Percentiles rank a stretch among this genome's conserved stretches.
These are phyloP conservation scores for Chrysanthemum lavandulifolium DNA, from an alignment of 129 eudicot genomes.

Conservation along the genomic window DNA sequence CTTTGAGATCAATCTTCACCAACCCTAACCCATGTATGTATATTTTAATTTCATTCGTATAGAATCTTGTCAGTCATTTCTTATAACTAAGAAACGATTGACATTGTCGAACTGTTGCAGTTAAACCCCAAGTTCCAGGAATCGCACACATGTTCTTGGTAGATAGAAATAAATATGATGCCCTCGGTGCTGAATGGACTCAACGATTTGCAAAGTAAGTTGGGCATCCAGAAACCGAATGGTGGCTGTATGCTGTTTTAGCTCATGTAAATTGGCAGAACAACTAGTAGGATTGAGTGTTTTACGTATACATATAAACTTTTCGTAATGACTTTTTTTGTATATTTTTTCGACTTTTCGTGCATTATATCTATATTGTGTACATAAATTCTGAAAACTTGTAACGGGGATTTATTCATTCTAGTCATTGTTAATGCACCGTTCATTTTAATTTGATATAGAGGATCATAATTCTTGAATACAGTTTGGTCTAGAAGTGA, in stretches of 20 bases:
- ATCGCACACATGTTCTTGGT: slow-evolving; percentile 76
- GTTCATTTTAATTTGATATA: too few relatives aligned
- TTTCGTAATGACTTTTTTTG: background rate
- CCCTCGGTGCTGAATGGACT: slow-evolving; percentile 89
- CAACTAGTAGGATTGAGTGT: background rate
- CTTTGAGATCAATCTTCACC: slow-evolving; percentile 72
- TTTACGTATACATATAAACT: background rate
- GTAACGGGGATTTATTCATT: too few relatives aligned
- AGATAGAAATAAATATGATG: slow-evolving; percentile 71
- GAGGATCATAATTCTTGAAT: too few relatives aligned
- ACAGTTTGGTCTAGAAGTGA: too few relatives aligned
- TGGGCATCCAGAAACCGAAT: background rate
- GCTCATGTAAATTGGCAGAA: background rate
- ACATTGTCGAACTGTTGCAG: slow-evolving; percentile 43
- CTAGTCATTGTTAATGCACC: too few relatives aligned
- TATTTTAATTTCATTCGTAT: background rate
- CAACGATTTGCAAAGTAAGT: slow-evolving; percentile 68
- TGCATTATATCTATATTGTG: background rate
- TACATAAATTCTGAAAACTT: too few relatives aligned
- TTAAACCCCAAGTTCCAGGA: slow-evolving; percentile 72
- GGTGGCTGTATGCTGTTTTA: slow-evolving; percentile 8
- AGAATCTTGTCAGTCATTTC: background rate
- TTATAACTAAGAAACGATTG: background rate
- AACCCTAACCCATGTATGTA: slow-evolving; percentile 84
- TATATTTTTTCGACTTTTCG: background rate